These are phyloP conservation scores for Aspergillus ochraceoroseus DNA, from an alignment of 2,329 filamentous ascomycete genomes.

Conservation along the genomic window DNA sequence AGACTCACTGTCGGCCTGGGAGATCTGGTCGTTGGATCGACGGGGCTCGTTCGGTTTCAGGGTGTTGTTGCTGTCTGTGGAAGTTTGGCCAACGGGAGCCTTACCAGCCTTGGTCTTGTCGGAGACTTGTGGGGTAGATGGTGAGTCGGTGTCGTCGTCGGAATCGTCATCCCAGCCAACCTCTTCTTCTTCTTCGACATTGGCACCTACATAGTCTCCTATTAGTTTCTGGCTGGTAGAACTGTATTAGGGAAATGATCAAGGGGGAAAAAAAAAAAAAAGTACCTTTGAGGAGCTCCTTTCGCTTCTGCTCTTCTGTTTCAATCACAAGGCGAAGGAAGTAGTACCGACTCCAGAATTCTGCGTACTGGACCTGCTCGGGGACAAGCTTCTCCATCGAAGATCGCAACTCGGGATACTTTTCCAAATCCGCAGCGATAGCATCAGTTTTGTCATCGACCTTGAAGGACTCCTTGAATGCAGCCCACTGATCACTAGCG, in stretches of 20 bases:
- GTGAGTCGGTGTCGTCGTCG: conserved; percentile 49
- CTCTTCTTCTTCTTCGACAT: conserved; percentile 64
- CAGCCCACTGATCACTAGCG: conserved; percentile 65
- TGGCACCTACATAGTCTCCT: conserved; percentile 32
- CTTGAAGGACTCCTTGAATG: conserved; percentile 70
- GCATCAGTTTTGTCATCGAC: conserved; percentile 77
- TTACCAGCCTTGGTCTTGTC: conserved; percentile 28
- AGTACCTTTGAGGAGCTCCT: conserved; percentile 85
- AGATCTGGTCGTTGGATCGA: conserved; percentile 78
- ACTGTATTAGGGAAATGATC: not conserved
- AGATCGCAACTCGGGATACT: conserved; percentile 74
- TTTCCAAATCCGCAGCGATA: conserved; percentile 75
- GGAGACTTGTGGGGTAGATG: conserved; percentile 43
- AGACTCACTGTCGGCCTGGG: conserved; percentile 85
- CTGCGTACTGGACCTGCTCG: conserved; percentile 76
- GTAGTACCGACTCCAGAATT: conserved; percentile 95
- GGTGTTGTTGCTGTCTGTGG: conserved; percentile 37
- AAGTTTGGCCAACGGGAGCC: conserved; percentile 30
- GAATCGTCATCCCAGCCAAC: conserved; percentile 68
- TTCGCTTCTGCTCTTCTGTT: conserved; percentile 80
- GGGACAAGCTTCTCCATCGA: conserved; percentile 98
- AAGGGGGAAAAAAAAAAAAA: conserved; percentile 9
- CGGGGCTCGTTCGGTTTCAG: conserved; percentile 63
- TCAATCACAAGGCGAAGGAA: conserved; percentile 90
- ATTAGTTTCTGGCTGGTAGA: conserved; percentile 9